phyloP scores from a whole-genome alignment of 2,329 filamentous ascomycete species.

The Hypomyces perniciosus region DNA sequence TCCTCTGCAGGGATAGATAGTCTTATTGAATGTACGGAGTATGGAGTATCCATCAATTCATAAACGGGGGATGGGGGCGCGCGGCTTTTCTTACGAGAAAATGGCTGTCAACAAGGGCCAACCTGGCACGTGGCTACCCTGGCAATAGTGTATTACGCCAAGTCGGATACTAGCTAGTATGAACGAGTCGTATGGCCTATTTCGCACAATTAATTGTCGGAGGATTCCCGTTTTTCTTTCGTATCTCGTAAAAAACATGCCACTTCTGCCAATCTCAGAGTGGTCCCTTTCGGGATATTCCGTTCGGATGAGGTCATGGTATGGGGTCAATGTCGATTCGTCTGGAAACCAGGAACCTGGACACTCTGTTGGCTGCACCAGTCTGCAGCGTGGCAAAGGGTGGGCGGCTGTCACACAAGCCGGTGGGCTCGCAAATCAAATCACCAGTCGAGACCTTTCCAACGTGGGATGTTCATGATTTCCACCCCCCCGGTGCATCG shows the following conservation, averaged over 20 bases:
- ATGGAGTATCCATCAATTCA: background rate
- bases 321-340: no score
- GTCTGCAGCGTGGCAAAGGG: background rate
- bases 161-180: background rate
- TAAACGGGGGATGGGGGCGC: background rate
- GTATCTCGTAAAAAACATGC: no score
- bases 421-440: background rate
- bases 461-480: slow-evolving; percentile 3
- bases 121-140: slow-evolving; percentile 1
- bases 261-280: no score
- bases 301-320: no score
- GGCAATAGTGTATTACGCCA: background rate
- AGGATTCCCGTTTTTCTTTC: no score
- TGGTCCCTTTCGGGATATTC: no score
- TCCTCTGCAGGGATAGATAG: background rate
- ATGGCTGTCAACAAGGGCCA: slow-evolving; percentile 2
- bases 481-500: slow-evolving; percentile 1
- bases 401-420: slow-evolving; percentile 3
- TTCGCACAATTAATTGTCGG: no score
- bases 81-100: slow-evolving; percentile 6
- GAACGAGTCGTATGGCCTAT: no score
- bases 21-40: background rate
- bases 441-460: slow-evolving; percentile 9
- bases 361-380: no score
- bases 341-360: no score